A percentile compares a stretch with the other conserved stretches of the same genome.
These are phyloP conservation scores for Medicago truncatula DNA, from an alignment of 306 rosid species.

Conservation along the genomic window DNA sequence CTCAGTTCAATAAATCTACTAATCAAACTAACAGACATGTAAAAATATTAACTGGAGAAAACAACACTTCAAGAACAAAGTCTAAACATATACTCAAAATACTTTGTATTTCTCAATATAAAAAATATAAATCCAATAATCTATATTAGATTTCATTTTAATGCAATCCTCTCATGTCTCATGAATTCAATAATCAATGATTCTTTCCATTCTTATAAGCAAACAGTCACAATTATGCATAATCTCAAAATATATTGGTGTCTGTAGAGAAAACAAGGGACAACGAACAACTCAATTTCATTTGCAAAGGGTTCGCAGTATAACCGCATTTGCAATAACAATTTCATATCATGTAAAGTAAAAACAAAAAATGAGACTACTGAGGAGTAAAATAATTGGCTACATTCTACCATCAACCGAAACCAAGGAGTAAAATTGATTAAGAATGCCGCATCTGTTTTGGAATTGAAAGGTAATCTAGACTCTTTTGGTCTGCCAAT, in stretches of 20 bases:
- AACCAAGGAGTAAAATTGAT: conserved; percentile 49
- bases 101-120: background rate
- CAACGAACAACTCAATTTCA: too few relatives aligned
- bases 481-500: conserved; percentile 72
- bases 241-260: too few relatives aligned
- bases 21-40: too few relatives aligned
- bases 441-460: conserved; percentile 78
- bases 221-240: background rate
- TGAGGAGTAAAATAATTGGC: background rate
- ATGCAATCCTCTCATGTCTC: conserved; percentile 3
- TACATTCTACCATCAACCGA: background rate
- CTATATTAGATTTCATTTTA: conserved; percentile 21
- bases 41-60: conserved; percentile 28
- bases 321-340: background rate
- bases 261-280: too few relatives aligned
- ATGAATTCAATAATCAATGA: conserved; percentile 22
- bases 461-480: conserved; percentile 65
- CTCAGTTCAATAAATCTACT: background rate
- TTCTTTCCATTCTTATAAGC: conserved; percentile 19
- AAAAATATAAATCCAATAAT: conserved; percentile 17
- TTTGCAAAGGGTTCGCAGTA: background rate
- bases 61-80: background rate
- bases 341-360: background rate
- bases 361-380: background rate
- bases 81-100: background rate